Conservation (phyloP, 257 asterid species). For the Solanum chmielewskii region DNA sequence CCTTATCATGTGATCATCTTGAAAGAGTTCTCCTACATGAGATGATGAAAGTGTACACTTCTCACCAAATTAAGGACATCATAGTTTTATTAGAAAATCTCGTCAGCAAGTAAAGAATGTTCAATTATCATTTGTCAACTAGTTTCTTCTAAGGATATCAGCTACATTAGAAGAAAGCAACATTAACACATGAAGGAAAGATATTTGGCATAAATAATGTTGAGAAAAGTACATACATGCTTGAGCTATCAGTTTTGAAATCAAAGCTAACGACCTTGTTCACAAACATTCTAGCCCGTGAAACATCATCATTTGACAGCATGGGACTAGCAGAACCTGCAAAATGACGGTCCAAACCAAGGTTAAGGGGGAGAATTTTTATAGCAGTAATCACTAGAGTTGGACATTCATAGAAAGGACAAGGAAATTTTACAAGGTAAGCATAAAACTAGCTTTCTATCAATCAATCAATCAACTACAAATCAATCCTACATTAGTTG, state of each 20-base stretch:
- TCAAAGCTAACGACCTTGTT: slow-evolving; percentile 40
- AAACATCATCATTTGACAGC: slow-evolving; percentile 74
- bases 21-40: neutral
- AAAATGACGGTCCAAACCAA: slow-evolving; percentile 10
- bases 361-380: neutral
- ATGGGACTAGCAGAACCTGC: slow-evolving; percentile 88
- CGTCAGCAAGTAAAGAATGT: neutral
- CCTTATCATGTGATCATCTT: neutral
- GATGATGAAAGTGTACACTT: neutral
- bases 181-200: neutral
- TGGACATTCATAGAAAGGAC: neutral
- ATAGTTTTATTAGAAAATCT: neutral
- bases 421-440: neutral
- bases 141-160: neutral
- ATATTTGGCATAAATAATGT: neutral
- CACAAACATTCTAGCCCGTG: slow-evolving; percentile 51
- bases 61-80: neutral
- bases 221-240: slow-evolving; percentile 56
- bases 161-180: neutral
- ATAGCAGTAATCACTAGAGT: neutral
- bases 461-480: neutral
- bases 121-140: neutral
- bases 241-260: slow-evolving; percentile 28
- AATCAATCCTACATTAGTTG: neutral
- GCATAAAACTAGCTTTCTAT: neutral